Base-by-base conservation (phyloP, 306 rosid species). In the Corylus heterophylla region DNA sequence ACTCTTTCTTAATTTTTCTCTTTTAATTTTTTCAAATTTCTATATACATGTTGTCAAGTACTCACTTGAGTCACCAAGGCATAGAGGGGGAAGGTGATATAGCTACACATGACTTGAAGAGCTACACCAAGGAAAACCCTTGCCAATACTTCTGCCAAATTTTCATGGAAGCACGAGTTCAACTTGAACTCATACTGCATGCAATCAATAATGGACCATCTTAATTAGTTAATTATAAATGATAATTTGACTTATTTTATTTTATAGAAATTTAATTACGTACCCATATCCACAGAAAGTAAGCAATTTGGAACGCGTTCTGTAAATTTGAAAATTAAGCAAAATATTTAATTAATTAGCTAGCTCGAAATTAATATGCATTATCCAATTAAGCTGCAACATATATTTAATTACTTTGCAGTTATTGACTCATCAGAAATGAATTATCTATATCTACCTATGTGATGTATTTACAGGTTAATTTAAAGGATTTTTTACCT, bases 21-120 rank as follows among this genome's bases (percentile, higher is more conserved):
- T 31, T 31, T 31, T 31, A 31, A 31, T 31, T 31, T 31, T 31
- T 31, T 31, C 35, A 31, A 31, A 31, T 31, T 31, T 31, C 35
- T 31, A 31, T 31, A 31, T 31, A 31, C 2, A 31, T 31, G 35
- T 31, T 31, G 2, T 31, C 35, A 3, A 31, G 5, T 37, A 35
- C 76, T 79, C 58, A 89, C 96, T 89, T 91, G 96, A 79, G 96
- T 91, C 14, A 91, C 87, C 22, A 89, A 69, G 47, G 93, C 84
- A 79, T 89, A 91, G n/a, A 91, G 96, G 44, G 96, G 96, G 78
- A 89, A 91, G 22, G 92, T 91, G 11, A 87, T 86, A 82, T 91
- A 89, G 50, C 96, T 89, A 83, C 93, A 89, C 17, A 91, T 6
- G 76, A 91, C 3, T 82, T 87, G 96, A 20, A 85, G 56, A 54